These are phyloP conservation scores for Prinsepia uniflora DNA, from an alignment of 306 rosid genomes.

Conservation along the genomic window DNA sequence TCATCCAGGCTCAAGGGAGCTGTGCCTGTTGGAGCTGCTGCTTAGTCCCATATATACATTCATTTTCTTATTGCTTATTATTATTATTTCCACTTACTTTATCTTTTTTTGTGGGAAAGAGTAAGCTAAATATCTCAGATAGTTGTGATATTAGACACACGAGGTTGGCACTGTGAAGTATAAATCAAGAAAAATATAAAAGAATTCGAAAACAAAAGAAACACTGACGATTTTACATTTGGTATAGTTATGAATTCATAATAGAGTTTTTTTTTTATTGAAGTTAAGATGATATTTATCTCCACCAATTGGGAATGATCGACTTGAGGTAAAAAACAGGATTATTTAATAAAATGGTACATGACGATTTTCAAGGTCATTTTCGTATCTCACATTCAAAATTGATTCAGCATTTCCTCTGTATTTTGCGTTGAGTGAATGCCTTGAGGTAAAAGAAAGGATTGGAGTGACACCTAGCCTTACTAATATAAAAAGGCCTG, in stretches of 20 bases:
- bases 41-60: conserved; percentile 28
- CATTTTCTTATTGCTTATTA: neutral
- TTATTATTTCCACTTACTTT: neutral
- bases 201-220: neutral
- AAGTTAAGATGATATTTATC: neutral
- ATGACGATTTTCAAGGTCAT: too few relatives aligned
- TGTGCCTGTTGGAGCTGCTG: conserved; percentile 84
- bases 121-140: neutral
- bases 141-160: conserved; percentile 8
- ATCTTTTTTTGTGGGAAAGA: neutral
- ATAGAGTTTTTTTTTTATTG: too few relatives aligned
- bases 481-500: too few relatives aligned
- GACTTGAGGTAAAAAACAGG: neutral
- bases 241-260: too few relatives aligned
- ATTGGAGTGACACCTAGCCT: too few relatives aligned
- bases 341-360: too few relatives aligned
- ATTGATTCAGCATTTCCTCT: too few relatives aligned
- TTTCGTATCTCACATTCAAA: too few relatives aligned
- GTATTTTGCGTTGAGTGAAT: too few relatives aligned
- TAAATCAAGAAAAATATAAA: neutral
- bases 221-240: neutral
- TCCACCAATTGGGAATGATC: neutral
- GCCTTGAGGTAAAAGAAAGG: too few relatives aligned
- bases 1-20: conserved; percentile 90
- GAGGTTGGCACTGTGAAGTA: conserved; percentile 14